These are phyloP conservation scores for Isatis lusitanica DNA, from an alignment of 441 rosid species.

Conservation along the genomic window DNA sequence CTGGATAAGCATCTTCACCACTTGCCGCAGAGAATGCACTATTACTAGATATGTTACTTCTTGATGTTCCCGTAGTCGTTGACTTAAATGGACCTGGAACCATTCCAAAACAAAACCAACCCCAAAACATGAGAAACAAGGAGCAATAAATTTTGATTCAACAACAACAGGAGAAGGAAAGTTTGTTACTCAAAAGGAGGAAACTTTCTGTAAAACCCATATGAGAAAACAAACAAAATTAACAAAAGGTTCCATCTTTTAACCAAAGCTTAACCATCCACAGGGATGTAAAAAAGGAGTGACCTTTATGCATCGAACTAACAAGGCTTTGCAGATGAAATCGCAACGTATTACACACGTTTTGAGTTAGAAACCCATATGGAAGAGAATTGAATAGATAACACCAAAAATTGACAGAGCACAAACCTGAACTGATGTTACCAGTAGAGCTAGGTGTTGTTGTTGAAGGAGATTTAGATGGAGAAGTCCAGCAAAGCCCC, in stretches of 20 bases:
- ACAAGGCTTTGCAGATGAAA: conserved; percentile 1
- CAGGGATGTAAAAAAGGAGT: background rate
- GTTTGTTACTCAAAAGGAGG: background rate
- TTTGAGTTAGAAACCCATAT: conserved; percentile 18
- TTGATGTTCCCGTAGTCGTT: conserved; percentile 52
- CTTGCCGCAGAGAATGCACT: conserved; percentile 63
- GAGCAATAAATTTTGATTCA: too few relatives aligned
- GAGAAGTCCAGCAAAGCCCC: conserved; percentile 73
- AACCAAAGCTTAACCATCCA: background rate
- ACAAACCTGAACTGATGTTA: conserved; percentile 52
- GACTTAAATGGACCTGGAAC: conserved; percentile 54
- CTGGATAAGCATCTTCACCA: conserved; percentile 50
- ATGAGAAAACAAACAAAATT: conserved; percentile 4
- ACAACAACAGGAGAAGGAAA: background rate
- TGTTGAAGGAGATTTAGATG: conserved; percentile 43
- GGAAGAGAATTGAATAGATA: background rate
- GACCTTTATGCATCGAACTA: conserved; percentile 18
- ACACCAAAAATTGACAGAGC: background rate
- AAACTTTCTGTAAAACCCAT: conserved; percentile 24
- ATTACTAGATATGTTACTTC: conserved; percentile 63
- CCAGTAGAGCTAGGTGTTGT: conserved; percentile 50
- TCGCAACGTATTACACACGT: conserved; percentile 1
- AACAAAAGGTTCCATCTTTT: background rate
- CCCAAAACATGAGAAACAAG: conserved; percentile 20
- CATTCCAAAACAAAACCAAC: conserved; percentile 5